These are phyloP conservation scores for Carex kokanica DNA, from an alignment of 176 grass and related monocot genomes.

Conservation along the genomic window DNA sequence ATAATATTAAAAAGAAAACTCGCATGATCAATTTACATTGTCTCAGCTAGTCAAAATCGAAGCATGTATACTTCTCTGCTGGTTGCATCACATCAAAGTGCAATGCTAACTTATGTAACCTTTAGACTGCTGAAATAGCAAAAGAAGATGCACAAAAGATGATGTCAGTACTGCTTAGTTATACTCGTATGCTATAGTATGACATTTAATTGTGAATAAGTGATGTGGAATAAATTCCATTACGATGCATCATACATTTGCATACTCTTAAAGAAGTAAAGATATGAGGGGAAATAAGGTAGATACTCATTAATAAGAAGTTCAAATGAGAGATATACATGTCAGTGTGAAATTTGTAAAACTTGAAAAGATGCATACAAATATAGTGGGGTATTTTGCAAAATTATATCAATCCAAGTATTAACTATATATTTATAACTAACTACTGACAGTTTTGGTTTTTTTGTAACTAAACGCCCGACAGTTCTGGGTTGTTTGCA, in stretches of 20 bases:
- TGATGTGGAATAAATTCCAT: not conserved
- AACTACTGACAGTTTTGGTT: not conserved
- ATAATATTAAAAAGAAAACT: not conserved
- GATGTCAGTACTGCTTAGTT: not conserved
- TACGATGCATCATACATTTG: no score
- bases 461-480: not conserved
- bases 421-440: not conserved
- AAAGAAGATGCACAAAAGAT: not conserved
- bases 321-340: not conserved
- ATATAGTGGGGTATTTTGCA: not conserved
- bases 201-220: not conserved
- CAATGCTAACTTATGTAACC: not conserved
- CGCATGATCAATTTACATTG: not conserved
- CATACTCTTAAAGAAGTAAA: not conserved
- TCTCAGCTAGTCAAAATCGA: not conserved
- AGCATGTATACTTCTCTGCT: not conserved
- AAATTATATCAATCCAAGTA: not conserved
- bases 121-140: not conserved
- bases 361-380: not conserved
- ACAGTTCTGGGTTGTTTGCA: not conserved
- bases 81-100: not conserved
- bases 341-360: not conserved
- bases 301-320: not conserved
- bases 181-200: not conserved
- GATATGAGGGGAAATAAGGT: not conserved